Base-by-base conservation (phyloP, 495 filamentous ascomycete genomes). In the Aspergillus indologenus region DNA sequence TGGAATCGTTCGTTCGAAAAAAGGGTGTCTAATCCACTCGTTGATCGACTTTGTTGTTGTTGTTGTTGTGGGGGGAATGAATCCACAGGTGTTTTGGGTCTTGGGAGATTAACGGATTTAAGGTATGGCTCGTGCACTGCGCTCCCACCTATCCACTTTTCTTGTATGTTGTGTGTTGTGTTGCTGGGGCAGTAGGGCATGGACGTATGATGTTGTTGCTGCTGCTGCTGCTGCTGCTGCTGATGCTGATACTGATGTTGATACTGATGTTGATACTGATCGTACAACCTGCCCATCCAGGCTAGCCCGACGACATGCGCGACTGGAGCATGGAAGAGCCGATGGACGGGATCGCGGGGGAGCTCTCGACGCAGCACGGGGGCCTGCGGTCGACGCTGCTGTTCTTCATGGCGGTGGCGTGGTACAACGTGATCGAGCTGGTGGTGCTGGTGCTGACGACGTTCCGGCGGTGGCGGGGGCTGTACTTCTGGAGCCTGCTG, bases 401-500 rank as follows among this genome's bases (percentile, higher is more conserved):
- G 18, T 70, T 75, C 24, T 80, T 82, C 61, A 79, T 79, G 54
- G 69, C 71, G 2, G 61, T 82, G 19, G 72, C 77, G 26, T 79
- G 75, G 61, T 83, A 82, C 62, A 83, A 83, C 42, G 68, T 78
- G 58, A 61, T 74, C 46, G 81, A 83, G 57, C 67, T 83, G 14
- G 65, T 81, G 18, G 60, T 81, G 3, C 74, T 82, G 31, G 73
- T 82, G 23, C 72, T 78, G 22, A 66, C 77, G 9, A 82, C 79
- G 0, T 83, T 83, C 69, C 79, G 74, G 21, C 72, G 80, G 45
- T 79, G 77, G 71, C 71, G 71, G 19, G 80, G 81, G 0, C 70
- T 83, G 2, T 83, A 83, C 60, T 83, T 83, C 68, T 83, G 79
- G 78, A 76, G 75, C 14, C 65, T 83, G 18, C 70, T 83, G 1